Evolutionary conservation across 1,284 basidiomycete species (phyloP), one percentile per base, ranked within the genome.

Genomic region (Pterulicium gracile): DNA sequence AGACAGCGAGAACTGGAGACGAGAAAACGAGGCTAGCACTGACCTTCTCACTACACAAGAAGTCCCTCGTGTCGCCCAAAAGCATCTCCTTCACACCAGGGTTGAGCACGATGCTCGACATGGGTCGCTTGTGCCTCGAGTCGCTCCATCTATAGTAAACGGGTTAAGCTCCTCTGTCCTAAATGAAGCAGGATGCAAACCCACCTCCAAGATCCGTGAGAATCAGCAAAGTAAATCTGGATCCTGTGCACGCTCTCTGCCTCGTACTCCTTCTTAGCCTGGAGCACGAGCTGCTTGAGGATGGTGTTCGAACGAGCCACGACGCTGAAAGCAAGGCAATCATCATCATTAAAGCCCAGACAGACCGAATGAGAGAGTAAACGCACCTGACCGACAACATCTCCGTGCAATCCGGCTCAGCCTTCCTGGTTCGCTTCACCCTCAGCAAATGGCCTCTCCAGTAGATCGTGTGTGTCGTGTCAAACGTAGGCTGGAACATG

Each of bases 41-140:
- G 54, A 75, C 83, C 74, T 86, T 85, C 61, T 88, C 84, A 49
- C 79, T 82, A 54, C 74, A 77, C 51, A 89, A 70, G 61, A 89
- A 89, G 61, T 89, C 86, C 51, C 77, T 74, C n/a, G 85, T 77
- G 50, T 89, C 86, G 21, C 77, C 69, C 5, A 89, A 63, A 5
- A 89, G 69, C 81, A 87, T 87, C 61, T 88, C 86, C 63, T 89
- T 89, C 41, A 88, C 83, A 47, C 85, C 86, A 0, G 79, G 82
- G 54, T 86, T 84, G 48, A 88, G 70, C 7, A 88, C 85, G 55
- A 88, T 88, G 54, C 79, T 83, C 13, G 72, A 75, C 70, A 88
- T 75, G 13, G 86, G 85, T 21, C 85, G 75, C 62, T 88, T 88
- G 61, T 87, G 85, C 36, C 85, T 68, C 13, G 81, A 84, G 59